Conservation (phyloP, 2,329 filamentous ascomycete species). For the Sclerotiophoma versabilis region DNA sequence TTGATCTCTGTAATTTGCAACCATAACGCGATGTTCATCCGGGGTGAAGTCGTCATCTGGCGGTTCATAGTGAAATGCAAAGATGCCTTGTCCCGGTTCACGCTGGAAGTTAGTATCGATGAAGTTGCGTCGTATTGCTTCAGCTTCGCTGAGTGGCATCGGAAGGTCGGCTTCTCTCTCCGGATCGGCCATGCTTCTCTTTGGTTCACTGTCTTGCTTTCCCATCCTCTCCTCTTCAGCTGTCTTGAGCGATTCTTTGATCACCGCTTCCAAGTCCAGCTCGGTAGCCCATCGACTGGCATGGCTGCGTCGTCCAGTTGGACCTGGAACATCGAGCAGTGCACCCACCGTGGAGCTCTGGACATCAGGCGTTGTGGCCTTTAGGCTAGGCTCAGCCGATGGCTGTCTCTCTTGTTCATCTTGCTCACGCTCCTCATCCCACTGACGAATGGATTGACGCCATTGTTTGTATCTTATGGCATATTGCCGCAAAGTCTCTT, state of each 20-base stretch:
- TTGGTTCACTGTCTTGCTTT: constrained; percentile 65
- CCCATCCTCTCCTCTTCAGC: constrained; percentile 75
- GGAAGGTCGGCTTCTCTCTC: constrained; percentile 80
- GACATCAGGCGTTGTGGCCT: constrained; percentile 57
- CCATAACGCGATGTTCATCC: constrained; percentile 74
- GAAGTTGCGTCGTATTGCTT: constrained; percentile 66
- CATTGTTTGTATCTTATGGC: constrained; percentile 50
- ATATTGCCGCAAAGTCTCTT: constrained; percentile 47
- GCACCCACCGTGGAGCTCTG: constrained; percentile 38
- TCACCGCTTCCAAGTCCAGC: constrained; percentile 73
- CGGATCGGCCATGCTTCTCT: constrained; percentile 74
- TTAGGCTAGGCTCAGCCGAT: constrained; percentile 45
- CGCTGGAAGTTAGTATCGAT: constrained; percentile 71
- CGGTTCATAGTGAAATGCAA: constrained; percentile 74
- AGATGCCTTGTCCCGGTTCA: constrained; percentile 70
- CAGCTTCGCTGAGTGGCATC: constrained; percentile 69
- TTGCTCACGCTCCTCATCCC: constrained; percentile 52
- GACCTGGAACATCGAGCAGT: constrained; percentile 36
- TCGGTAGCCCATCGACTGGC: constrained; percentile 61
- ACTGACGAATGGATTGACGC: constrained; percentile 49
- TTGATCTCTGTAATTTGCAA: constrained; percentile 73
- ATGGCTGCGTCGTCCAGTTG: constrained; percentile 42
- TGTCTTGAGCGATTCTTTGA: constrained; percentile 71
- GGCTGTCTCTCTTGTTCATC: constrained; percentile 47
- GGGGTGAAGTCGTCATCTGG: constrained; percentile 77